Conservation (phyloP, 2,329 filamentous ascomycete species). For the Tolypocladium guangdongense region DNA sequence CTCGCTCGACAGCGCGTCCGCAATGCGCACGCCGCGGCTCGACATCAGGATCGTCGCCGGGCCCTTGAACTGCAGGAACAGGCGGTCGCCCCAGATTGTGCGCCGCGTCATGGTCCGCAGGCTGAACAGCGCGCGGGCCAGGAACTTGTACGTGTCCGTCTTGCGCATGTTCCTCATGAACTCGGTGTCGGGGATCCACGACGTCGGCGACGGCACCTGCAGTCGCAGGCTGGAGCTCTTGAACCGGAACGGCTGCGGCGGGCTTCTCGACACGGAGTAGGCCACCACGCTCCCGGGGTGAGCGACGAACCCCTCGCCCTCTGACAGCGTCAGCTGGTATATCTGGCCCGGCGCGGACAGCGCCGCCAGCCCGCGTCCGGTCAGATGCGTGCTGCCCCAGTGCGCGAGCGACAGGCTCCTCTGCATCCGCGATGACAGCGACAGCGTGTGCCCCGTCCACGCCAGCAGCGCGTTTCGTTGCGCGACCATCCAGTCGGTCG, state of each 20-base stretch:
- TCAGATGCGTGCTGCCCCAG: slow-evolving; percentile 85
- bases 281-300: slow-evolving; percentile 89
- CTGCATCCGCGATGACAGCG: slow-evolving; percentile 65
- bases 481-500: slow-evolving; percentile 87
- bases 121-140: slow-evolving; percentile 54
- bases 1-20: slow-evolving; percentile 63
- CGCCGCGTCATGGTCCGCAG: slow-evolving; percentile 67
- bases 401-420: slow-evolving; percentile 65
- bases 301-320: slow-evolving; percentile 81
- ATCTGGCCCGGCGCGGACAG: slow-evolving; percentile 80
- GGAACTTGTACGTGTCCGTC: slow-evolving; percentile 60
- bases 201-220: slow-evolving; percentile 61
- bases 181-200: slow-evolving; percentile 55
- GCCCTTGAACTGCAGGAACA: slow-evolving; percentile 85
- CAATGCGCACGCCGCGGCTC: slow-evolving; percentile 68
- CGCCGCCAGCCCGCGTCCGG: slow-evolving; percentile 76
- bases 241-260: slow-evolving; percentile 78
- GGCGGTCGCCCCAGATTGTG: slow-evolving; percentile 85
- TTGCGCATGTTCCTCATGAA: slow-evolving; percentile 65
- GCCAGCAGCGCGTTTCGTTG: slow-evolving; percentile 84
- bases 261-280: slow-evolving; percentile 65
- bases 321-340: slow-evolving; percentile 70
- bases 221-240: slow-evolving; percentile 65
- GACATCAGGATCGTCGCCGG: slow-evolving; percentile 81
- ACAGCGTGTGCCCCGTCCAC: slow-evolving; percentile 86